Evolutionary conservation across 129 eudicot species (phyloP).

Genomic region (Pittosporum tobira): DNA sequence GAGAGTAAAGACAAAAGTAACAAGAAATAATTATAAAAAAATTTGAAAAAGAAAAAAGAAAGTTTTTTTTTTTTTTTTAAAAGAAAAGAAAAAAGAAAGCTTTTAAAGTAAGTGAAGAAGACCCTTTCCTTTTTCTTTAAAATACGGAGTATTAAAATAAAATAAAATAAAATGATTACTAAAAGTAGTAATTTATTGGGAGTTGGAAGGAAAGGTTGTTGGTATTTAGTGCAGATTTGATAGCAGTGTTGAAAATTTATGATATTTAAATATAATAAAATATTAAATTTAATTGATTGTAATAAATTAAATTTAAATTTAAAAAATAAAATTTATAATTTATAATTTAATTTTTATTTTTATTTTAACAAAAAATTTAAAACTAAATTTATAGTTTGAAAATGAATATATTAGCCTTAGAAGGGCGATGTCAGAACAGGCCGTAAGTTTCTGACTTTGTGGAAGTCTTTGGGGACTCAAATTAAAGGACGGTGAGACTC

Average conservation of each 20-base stretch:
- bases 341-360: too few species aligned
- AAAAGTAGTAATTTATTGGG: slow-evolving; percentile 1
- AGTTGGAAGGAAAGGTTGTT: neutral
- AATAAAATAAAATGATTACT: neutral
- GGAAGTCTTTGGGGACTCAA: neutral
- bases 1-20: slow-evolving; percentile 61
- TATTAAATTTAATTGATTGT: too few species aligned
- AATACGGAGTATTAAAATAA: slow-evolving; percentile 1
- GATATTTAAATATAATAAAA: too few species aligned
- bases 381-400: too few species aligned
- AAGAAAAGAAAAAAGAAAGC: too few species aligned
- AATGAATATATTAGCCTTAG: too few species aligned
- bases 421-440: too few species aligned
- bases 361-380: too few species aligned
- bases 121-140: slow-evolving; percentile 8
- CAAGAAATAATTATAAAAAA: slow-evolving; percentile 30
- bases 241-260: too few species aligned
- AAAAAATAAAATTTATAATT: too few species aligned
- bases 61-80: neutral
- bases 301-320: too few species aligned
- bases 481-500: neutral
- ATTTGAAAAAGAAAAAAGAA: slow-evolving; percentile 30
- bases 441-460: neutral
- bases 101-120: slow-evolving; percentile 26
- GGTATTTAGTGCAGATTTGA: neutral